Conservation (phyloP, 2,329 filamentous ascomycete genomes). For the Eurotiales sp. region DNA sequence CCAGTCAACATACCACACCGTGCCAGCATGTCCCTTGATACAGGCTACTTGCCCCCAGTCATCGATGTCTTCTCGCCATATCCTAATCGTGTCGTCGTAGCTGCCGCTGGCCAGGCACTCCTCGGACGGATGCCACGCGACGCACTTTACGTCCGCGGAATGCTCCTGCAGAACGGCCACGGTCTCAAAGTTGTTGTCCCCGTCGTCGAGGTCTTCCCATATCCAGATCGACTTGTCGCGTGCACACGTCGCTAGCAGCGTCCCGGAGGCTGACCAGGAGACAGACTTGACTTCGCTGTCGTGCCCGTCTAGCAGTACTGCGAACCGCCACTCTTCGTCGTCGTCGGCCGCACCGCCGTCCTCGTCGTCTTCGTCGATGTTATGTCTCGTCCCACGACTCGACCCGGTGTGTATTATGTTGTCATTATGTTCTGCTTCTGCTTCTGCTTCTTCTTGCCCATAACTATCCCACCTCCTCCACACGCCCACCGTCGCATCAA, state of each 20-base stretch:
- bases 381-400: background rate
- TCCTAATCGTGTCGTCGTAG: slow-evolving; percentile 85
- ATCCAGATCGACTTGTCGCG: slow-evolving; percentile 97
- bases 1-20: slow-evolving; percentile 83
- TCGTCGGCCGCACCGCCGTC: slow-evolving; percentile 56
- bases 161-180: slow-evolving; percentile 93
- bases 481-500: slow-evolving; percentile 85
- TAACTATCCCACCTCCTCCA: slow-evolving; percentile 65
- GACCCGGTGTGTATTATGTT: background rate
- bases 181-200: slow-evolving; percentile 94
- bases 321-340: slow-evolving; percentile 86
- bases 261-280: slow-evolving; percentile 61
- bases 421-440: slow-evolving; percentile 25
- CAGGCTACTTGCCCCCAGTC: slow-evolving; percentile 90
- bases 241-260: slow-evolving; percentile 80
- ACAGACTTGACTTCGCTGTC: slow-evolving; percentile 92
- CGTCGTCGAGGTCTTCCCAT: slow-evolving; percentile 86
- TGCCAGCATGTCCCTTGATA: slow-evolving; percentile 74
- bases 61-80: slow-evolving; percentile 88
- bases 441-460: slow-evolving; percentile 20
- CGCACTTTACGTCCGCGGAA: slow-evolving; percentile 89
- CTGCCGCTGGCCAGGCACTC: slow-evolving; percentile 84
- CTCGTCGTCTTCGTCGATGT: slow-evolving; percentile 37
- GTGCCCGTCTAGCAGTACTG: slow-evolving; percentile 87
- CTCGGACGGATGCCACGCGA: slow-evolving; percentile 80